A percentile compares a stretch with the other conserved stretches of the same genome.
These are phyloP conservation scores for Epichloe sibirici DNA, from an alignment of 2,329 filamentous ascomycete species.

Conservation along the genomic window DNA sequence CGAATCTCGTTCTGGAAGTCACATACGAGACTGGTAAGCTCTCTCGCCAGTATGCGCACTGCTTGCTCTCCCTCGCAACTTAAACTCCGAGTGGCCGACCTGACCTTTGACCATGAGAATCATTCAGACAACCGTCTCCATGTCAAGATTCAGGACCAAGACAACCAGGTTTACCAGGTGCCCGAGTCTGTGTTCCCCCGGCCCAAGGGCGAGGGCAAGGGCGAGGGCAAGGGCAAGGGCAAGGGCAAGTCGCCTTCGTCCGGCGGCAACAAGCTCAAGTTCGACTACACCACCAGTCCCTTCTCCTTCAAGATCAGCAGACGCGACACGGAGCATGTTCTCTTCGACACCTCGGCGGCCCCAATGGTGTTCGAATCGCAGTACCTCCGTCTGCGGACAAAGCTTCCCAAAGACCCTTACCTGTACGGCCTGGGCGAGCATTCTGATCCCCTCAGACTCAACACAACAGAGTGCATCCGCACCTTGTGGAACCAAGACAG, in stretches of 20 bases:
- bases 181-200: conserved; percentile 55
- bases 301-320: conserved; percentile 54
- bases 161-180: conserved; percentile 61
- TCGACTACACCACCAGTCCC: conserved; percentile 33
- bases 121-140: conserved; percentile 52
- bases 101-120: too few species aligned
- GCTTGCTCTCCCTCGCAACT: too few species aligned
- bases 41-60: too few species aligned
- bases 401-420: conserved; percentile 53
- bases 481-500: conserved; percentile 62
- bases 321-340: conserved; percentile 28
- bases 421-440: conserved; percentile 74
- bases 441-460: conserved; percentile 56
- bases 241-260: conserved; percentile 3
- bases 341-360: conserved; percentile 60
- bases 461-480: conserved; percentile 48
- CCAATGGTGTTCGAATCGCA: conserved; percentile 65
- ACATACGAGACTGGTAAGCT: conserved; percentile 19
- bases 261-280: conserved; percentile 32
- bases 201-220: conserved; percentile 16
- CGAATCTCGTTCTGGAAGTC: conserved; percentile 52
- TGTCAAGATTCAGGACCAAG: conserved; percentile 60
- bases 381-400: conserved; percentile 61
- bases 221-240: not conserved
- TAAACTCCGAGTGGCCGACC: too few species aligned